phyloP scores from a whole-genome alignment of 176 grass and related monocot genomes.

The Oryza glaberrima region DNA sequence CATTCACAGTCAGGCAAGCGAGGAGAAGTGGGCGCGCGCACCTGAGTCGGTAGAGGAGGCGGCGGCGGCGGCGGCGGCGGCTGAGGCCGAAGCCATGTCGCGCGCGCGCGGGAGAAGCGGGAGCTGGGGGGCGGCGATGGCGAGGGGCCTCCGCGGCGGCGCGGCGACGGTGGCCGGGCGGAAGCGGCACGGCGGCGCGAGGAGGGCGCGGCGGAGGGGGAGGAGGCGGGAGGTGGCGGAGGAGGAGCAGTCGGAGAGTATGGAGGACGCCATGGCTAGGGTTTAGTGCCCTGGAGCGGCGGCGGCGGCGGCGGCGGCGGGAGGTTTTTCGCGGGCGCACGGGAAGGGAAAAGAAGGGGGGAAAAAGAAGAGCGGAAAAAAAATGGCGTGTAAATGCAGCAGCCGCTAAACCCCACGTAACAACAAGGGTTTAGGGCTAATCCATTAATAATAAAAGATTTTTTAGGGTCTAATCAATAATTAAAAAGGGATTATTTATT shows the following conservation, averaged over 20 bases:
- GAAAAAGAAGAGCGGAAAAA: neutral
- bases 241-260: constrained; percentile 62
- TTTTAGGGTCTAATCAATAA: no score
- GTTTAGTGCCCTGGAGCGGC: neutral
- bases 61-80: neutral
- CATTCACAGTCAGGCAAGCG: no score
- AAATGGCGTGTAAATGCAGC: neutral
- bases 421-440: neutral
- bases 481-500: no score
- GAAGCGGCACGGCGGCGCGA: constrained; percentile 38
- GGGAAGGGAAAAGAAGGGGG: neutral
- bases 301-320: constrained; percentile 17
- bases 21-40: neutral
- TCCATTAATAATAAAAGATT: no score
- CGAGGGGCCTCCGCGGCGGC: constrained; percentile 13
- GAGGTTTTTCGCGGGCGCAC: neutral
- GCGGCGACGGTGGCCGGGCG: constrained; percentile 2
- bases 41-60: constrained; percentile 39
- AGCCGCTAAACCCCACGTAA: neutral
- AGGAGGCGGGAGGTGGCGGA: constrained; percentile 48
- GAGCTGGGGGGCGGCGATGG: neutral
- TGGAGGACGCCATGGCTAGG: constrained; percentile 54
- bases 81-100: constrained; percentile 25
- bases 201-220: constrained; percentile 48
- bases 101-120: constrained; percentile 25